These are phyloP conservation scores for Abrus precatorius DNA, from an alignment of 306 rosid species.

Conservation along the genomic window DNA sequence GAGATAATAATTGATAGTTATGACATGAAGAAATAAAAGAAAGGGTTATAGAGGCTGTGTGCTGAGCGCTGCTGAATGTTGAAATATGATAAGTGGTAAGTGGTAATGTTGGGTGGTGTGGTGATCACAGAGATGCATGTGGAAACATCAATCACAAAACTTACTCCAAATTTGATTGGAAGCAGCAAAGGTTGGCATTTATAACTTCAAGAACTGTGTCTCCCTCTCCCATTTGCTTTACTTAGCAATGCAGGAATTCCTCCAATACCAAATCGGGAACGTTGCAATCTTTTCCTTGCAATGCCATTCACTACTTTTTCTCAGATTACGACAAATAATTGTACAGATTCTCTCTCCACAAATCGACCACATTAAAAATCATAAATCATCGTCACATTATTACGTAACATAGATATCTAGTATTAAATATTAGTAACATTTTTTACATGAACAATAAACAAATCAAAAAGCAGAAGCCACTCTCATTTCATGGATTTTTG, in stretches of 20 bases:
- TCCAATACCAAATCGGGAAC: slow-evolving; percentile 42
- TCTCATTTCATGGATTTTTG: slow-evolving; percentile 21
- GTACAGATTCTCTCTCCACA: neutral
- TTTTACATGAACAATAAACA: slow-evolving; percentile 12
- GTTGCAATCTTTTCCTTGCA: neutral
- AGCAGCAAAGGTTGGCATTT: slow-evolving; percentile 38
- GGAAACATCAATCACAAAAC: neutral
- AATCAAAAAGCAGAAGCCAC: slow-evolving; percentile 18
- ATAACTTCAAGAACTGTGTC: slow-evolving; percentile 40
- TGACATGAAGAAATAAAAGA: neutral
- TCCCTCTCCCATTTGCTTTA: slow-evolving; percentile 19
- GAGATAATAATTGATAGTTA: slow-evolving; percentile 28
- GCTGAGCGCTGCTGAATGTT: neutral
- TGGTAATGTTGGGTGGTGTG: neutral
- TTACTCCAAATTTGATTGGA: slow-evolving; percentile 28
- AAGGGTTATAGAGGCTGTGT: neutral
- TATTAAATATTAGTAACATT: neutral
- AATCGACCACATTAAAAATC: neutral
- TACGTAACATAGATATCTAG: neutral
- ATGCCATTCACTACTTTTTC: slow-evolving; percentile 17
- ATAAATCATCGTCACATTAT: neutral
- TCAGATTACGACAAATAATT: neutral
- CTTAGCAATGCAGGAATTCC: slow-evolving; percentile 45
- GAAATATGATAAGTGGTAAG: neutral
- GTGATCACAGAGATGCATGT: slow-evolving; percentile 18